Base-by-base conservation (phyloP, 345 rosid genomes). In the Salix udensis region DNA sequence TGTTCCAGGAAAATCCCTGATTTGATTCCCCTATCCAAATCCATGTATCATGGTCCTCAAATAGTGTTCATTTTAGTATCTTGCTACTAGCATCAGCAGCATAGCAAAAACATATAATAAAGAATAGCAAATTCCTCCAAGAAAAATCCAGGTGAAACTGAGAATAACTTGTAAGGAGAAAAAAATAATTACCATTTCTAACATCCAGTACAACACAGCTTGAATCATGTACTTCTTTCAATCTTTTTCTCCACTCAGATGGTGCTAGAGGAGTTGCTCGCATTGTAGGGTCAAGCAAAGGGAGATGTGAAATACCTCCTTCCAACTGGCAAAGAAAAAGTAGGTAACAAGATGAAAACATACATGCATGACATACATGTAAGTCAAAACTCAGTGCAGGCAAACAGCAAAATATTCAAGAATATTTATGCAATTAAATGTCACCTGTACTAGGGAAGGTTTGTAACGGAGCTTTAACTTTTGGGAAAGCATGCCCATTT, bases 381-480 rank as follows among this genome's bases (percentile, higher is more conserved):
- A 72, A 70, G 31, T 46, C 50, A 73, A 16, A 53, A 31, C 9
- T 67, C 13, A 34, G 40, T n/a, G 50, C 34, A 58, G 72, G 3
- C 62, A 37, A 52, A 66, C 7, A 26, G 23, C 18, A 18, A 70
- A 40, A 11, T 21, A 19, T 66, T 39, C 46, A 31, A 71, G 50
- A 46, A 46, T 46, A 46, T 7, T 34, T 19, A 4, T 31, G 7
- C 8, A 39, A 50, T 73, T 14, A 74, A 75, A 24, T 72, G 91
- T 87, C 85, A 85, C 98, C 94, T 93, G 97, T 13, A 95, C 98
- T 73, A 95, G 83, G 42, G 94, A 91, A 36, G 96, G 91, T 87
- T 91, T 93, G 82, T 91, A 89, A 75, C 92, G 94, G 83, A 95
- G 79, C 90, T 88, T 92, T 77, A 95, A 72, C n/a, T 82, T 85